Conservation (phyloP, 305 asterid species). For the Fraxinus angustifolia region DNA sequence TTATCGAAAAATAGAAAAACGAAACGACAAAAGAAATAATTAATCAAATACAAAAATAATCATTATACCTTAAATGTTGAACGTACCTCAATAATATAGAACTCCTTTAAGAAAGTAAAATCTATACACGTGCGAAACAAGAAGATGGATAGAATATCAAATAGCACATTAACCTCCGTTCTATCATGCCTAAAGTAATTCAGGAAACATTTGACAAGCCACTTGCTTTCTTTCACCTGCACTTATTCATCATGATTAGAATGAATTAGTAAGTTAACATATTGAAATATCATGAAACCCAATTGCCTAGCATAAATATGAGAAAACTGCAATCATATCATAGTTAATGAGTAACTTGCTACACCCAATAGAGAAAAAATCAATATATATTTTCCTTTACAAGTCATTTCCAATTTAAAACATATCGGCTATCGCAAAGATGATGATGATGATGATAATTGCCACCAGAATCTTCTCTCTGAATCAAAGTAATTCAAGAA, state of each 20-base stretch:
- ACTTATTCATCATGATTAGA: slow-evolving; percentile 23
- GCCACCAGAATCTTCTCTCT: neutral
- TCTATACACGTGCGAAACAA: slow-evolving; percentile 88
- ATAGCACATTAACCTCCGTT: slow-evolving; percentile 81
- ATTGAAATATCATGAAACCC: neutral
- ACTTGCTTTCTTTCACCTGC: slow-evolving; percentile 99
- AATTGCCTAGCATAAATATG: neutral
- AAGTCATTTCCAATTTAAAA: neutral
- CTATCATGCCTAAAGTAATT: slow-evolving; percentile 89
- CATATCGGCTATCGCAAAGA: neutral
- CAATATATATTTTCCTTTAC: neutral
- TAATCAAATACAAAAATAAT: slow-evolving; percentile 10
- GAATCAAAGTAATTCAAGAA: neutral
- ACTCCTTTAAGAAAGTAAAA: slow-evolving; percentile 97
- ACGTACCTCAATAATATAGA: slow-evolving; percentile 90
- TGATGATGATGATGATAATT: neutral
- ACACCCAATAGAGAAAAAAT: neutral
- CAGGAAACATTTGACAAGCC: slow-evolving; percentile 98
- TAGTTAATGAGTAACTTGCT: neutral
- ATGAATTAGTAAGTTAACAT: slow-evolving; percentile 19
- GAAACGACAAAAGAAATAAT: neutral
- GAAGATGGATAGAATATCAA: slow-evolving; percentile 91
- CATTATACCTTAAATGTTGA: slow-evolving; percentile 13
- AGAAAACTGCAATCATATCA: neutral
- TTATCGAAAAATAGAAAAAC: neutral